Evolutionary conservation across 495 filamentous ascomycete genomes (phyloP), one percentile per base, ranked within the genome.

Genomic region (Tetracladium setigerum): DNA sequence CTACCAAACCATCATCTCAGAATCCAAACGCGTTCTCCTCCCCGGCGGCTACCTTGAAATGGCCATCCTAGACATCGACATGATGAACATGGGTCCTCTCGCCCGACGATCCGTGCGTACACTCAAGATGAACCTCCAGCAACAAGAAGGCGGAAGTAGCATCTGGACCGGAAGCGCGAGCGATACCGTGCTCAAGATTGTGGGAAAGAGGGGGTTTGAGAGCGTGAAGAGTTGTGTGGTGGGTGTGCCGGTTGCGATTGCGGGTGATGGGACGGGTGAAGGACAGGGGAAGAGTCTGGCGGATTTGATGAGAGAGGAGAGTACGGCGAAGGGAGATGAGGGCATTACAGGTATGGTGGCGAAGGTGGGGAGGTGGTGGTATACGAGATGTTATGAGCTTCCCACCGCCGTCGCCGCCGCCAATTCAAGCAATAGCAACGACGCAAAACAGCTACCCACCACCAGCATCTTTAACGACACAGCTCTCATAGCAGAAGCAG

Each of bases 321-420:
- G 76, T 2, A 69, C 71, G 15, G 74, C 78, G 5, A n/a, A n/a
- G n/a, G 76, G 68, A 24, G 87, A 94, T 57, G 83, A 87, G 54
- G 82, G 78, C 44, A 94, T 96, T 55, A 85, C 87, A 4, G 89
- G 88, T 57, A 94, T 95, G 70, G 89, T 97, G 15, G 81, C 89
- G 15, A 82, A 79, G 50, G 91, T 98, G 7, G 94, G 92, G 13
- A 72, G 94, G 33, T 98, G 89, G 89, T 97, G 94, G 92, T 96
- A 95, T 64, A 84, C 78, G 4, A 76, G 83, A 41, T 95, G 89
- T 70, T 97, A 97, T 62, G 92, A 97, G 68, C 72, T 64, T 38
- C 61, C 63, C 6, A 69, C 72, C 1, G 69, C 76, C 19, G 75
- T 71, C 22, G 71, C 73, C 43, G 60, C 63, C 2, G 27, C 36